A percentile compares a stretch with the other conserved stretches of the same genome.
Conservation (phyloP, 768 basidiomycete species). For the Suillus placidus region DNA sequence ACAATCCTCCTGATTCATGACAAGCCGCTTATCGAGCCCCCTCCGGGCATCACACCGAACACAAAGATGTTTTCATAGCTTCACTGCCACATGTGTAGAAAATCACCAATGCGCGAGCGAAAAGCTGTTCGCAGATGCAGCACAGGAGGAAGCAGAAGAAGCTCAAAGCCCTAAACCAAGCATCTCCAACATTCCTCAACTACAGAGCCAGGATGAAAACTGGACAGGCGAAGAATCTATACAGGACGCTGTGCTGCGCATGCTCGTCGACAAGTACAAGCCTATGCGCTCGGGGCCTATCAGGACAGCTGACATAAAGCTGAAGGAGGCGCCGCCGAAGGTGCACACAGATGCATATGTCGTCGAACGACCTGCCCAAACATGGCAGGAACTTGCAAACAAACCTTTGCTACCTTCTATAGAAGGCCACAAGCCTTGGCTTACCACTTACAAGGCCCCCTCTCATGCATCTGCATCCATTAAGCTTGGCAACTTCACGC, state of each 20-base stretch:
- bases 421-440: conserved; percentile 68
- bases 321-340: conserved; percentile 52
- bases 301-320: conserved; percentile 64
- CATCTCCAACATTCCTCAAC: conserved; percentile 26
- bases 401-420: conserved; percentile 57
- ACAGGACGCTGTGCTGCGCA: conserved; percentile 72
- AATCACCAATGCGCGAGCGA: conserved; percentile 46
- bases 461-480: conserved; percentile 55
- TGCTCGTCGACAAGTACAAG: conserved; percentile 88
- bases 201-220: conserved; percentile 57
- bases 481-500: conserved; percentile 51
- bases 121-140: conserved; percentile 70
- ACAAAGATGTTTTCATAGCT: background rate
- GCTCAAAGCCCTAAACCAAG: conserved; percentile 16
- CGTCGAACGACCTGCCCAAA: conserved; percentile 4
- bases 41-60: background rate
- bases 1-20: conserved; percentile 7
- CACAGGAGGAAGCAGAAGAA: conserved; percentile 50
- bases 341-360: conserved; percentile 27
- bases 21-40: conserved; percentile 3
- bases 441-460: conserved; percentile 65
- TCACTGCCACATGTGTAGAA: conserved; percentile 7
- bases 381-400: conserved; percentile 30
- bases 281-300: conserved; percentile 68
- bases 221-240: conserved; percentile 80